These are phyloP conservation scores for Pseudotsuga menziesii DNA, from an alignment of 75 land plant genomes.

Conservation along the genomic window DNA sequence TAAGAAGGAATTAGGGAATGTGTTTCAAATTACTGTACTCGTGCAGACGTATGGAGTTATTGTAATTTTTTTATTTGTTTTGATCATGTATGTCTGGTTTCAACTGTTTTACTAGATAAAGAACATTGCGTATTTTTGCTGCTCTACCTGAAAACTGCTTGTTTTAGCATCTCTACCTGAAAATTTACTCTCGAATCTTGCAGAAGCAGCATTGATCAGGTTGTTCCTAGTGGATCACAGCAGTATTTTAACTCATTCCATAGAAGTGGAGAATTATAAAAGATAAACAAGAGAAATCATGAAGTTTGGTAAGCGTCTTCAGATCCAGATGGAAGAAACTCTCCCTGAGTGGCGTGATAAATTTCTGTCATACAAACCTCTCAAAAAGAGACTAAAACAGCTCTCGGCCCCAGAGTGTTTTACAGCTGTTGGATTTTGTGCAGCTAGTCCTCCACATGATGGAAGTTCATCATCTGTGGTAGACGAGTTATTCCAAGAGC, in stretches of 20 bases:
- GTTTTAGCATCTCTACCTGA: too few relatives aligned
- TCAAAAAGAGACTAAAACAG: slow-evolving; percentile 78
- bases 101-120: not conserved
- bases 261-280: not conserved
- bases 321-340: slow-evolving; percentile 75
- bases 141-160: too few relatives aligned
- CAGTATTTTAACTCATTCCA: not conserved
- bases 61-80: too few relatives aligned
- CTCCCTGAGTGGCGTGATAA: slow-evolving; percentile 95
- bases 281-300: slow-evolving; percentile 21
- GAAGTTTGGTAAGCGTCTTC: slow-evolving; percentile 90
- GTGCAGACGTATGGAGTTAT: not conserved
- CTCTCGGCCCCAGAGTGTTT: slow-evolving; percentile 11
- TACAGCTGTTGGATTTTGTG: not conserved
- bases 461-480: not conserved
- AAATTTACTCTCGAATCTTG: not conserved
- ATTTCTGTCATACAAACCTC: slow-evolving; percentile 81
- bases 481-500: not conserved
- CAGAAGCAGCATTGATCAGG: not conserved
- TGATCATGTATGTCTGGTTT: too few relatives aligned
- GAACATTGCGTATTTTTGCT: not conserved
- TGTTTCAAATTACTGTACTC: not conserved
- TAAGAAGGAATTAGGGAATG: not conserved
- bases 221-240: not conserved
- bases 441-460: slow-evolving; percentile 1